Evolutionary conservation across 2,329 filamentous ascomycete species (phyloP), one percentile per base, ranked within the genome.

Genomic region (Aphanocladium album): DNA sequence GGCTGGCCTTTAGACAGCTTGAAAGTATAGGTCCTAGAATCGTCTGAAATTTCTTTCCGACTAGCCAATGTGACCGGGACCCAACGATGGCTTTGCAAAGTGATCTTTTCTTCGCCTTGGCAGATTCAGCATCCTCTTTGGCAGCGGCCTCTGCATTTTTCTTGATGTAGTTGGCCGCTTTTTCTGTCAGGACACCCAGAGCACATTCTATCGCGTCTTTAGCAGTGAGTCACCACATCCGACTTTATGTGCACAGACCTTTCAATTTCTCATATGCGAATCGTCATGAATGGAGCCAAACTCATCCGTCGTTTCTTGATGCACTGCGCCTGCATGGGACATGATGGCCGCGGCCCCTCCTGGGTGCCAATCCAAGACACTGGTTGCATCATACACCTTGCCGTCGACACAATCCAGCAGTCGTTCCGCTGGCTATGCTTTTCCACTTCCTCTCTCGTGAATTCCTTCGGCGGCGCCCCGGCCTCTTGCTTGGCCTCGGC

Each of bases 361-460:
- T 7, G 79, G 79, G 70, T 82, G 79, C 79, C 79, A 80, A 8
- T 68, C 65, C 17, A 82, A 65, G 3, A 80, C 76, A 51, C 71
- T 74, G 4, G 79, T 81, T 0, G 73, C 76, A 65, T 82, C 79
- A 60, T 82, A 82, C 0, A 82, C 80, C 50, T 79, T 81, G 7
- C 74, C 76, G 60, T 82, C 77, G 3, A 83, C 71, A 82, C 77
- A n/a, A 83, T 73, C 80, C 80, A 83, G 64, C 80, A 81, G 62
- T 83, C 79, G 21, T 77, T 68, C 50, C 77, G 73, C 5, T 65
- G 74, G 35, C 75, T 71, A 62, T 83, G 81, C 59, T 77, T 82
- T 66, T 82, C 80, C 43, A 83, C 79, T 67, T 83, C 80, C 54
- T 82, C 70, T 3, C 80, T 19, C 41, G 50, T 53, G 14, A 39